A percentile compares a stretch with the other conserved stretches of the same genome.
Conservation (phyloP, 306 rosid genomes). For the Elaeagnus macrophylla region DNA sequence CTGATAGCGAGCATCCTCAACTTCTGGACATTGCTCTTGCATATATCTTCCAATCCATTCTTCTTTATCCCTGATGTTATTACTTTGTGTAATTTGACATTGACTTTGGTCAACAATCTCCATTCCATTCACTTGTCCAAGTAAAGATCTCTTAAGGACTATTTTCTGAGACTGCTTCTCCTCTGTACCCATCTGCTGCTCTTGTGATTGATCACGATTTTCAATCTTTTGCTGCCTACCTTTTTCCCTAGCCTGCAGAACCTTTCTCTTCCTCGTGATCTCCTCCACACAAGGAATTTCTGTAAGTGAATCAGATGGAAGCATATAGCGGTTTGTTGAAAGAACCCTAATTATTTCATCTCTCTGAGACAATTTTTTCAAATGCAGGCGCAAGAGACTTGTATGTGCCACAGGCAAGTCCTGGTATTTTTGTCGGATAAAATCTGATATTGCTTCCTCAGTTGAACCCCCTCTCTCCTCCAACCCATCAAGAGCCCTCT, state of each 20-base stretch:
- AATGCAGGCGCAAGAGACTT: constrained; percentile 13
- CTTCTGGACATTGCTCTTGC: background rate
- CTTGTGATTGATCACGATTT: background rate
- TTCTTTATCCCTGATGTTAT: background rate
- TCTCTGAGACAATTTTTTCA: constrained; percentile 24
- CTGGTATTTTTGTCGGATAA: constrained; percentile 13
- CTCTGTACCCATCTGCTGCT: background rate
- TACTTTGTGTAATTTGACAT: constrained; percentile 1
- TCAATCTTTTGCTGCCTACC: constrained; percentile 1
- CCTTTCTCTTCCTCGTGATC: background rate
- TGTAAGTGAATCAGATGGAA: background rate
- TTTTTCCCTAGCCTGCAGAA: background rate
- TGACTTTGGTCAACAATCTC: constrained; percentile 5
- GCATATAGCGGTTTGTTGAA: constrained; percentile 7
- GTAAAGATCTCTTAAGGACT: background rate
- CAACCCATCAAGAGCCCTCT: constrained; percentile 17
- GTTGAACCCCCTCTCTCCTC: constrained; percentile 21
- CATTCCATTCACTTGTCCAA: background rate
- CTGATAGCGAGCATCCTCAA: background rate
- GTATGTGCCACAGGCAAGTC: constrained; percentile 26
- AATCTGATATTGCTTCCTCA: constrained; percentile 19
- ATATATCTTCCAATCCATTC: background rate
- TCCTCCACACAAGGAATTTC: background rate
- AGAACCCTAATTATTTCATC: constrained; percentile 8
- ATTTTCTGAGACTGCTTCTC: background rate